phyloP scores from a whole-genome alignment of 495 filamentous ascomycete genomes.

The Podospora australis region DNA sequence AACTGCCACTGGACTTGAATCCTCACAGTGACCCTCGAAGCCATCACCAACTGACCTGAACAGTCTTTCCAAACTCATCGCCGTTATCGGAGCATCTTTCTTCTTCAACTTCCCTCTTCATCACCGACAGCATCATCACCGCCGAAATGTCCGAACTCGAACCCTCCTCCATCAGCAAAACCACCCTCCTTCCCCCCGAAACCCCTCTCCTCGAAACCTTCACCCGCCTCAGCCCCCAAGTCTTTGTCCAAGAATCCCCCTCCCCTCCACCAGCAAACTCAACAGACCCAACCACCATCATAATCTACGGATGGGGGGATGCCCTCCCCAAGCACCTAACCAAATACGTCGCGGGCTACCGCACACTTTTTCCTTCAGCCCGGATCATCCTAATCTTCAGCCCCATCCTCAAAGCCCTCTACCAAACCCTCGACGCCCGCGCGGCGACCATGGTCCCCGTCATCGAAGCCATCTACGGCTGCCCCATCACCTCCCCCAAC shows the following conservation, averaged over 20 bases:
- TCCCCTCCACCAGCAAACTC: slow-evolving; percentile 2
- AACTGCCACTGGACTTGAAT: no score
- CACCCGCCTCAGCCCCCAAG: slow-evolving; percentile 31
- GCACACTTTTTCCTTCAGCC: slow-evolving; percentile 40
- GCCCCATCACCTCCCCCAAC: background rate
- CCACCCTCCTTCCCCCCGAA: background rate
- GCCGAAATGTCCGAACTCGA: background rate
- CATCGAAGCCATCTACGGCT: slow-evolving; percentile 38
- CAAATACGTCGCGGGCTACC: slow-evolving; percentile 50
- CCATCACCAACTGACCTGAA: no score
- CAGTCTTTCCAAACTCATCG: no score
- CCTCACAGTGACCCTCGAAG: no score
- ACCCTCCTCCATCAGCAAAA: background rate
- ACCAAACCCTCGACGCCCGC: slow-evolving; percentile 35
- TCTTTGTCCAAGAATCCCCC: slow-evolving; percentile 25
- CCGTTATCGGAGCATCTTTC: no score
- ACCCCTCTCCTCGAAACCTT: slow-evolving; percentile 25
- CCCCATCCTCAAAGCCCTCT: slow-evolving; percentile 39
- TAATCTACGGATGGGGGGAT: slow-evolving; percentile 53
- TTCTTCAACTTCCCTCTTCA: background rate
- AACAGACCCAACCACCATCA: slow-evolving; percentile 32
- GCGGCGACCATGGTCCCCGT: slow-evolving; percentile 44
- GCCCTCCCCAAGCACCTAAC: slow-evolving; percentile 44
- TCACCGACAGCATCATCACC: background rate
- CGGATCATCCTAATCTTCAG: slow-evolving; percentile 44